Base-by-base conservation (phyloP, 257 asterid genomes). In the Solanum medicagineum region DNA sequence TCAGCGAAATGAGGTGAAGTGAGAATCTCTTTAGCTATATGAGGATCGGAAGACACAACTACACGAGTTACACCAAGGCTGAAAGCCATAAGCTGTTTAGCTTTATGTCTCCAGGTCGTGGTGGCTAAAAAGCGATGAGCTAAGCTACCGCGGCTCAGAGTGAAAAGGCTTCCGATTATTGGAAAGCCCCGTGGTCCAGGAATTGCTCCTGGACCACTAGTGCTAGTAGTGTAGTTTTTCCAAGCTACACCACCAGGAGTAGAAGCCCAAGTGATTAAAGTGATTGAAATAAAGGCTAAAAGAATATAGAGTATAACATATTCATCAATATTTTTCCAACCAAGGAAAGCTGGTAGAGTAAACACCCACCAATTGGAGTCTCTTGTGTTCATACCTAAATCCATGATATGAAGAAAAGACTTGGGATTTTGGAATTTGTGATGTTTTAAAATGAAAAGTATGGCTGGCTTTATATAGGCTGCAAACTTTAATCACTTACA, bases 101-200 rank as follows among this genome's bases (percentile, higher is more conserved):
- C 90, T 10, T 82, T 84, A 1, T 32, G 81, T 81, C 57, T 84
- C 4, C 87, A 83, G 81, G 95, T 92, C 93, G 88, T 86, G 88
- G 87, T 57, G 0, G 92, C 90, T 0, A 93, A 90, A 11, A 91
- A 85, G 20, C 91, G 93, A 75, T 93, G 97, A 73, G 97, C 92
- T 87, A 93, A 85, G 89, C 97, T 44, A 65, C 1, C 94, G 40
- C 68, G 91, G 85, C 93, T 92, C 87, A 93, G 51, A 84, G 70
- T 83, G 89, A 91, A 86, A 62, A 93, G 84, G 90, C 94, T 91
- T 12, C 97, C 97, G 11, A 93, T 81, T 4, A 92, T 56, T 16
- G 97, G 95, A 6, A 92, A 88, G 57, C 97, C 97, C 0, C 60
- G 87, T 17, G 91, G 89, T 60, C 95, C 97, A 2, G 90, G 92